A percentile compares a stretch with the other conserved stretches of the same genome.
These are phyloP conservation scores for Ambrosia artemisiifolia DNA, from an alignment of 129 eudicot genomes.

Conservation along the genomic window DNA sequence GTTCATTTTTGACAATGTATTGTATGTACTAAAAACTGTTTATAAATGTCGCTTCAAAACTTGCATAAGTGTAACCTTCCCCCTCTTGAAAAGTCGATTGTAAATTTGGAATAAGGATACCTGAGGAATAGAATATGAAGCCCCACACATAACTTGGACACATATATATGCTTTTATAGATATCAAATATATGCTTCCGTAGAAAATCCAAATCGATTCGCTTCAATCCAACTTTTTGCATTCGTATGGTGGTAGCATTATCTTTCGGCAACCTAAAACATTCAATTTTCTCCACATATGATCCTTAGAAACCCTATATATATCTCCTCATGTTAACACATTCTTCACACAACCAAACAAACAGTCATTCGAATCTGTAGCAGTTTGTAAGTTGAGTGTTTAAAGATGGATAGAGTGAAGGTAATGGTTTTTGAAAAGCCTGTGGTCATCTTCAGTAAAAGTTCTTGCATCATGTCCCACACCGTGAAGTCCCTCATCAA, in stretches of 20 bases:
- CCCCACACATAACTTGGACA: conserved; percentile 1
- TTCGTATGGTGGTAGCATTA: neutral
- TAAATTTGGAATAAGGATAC: neutral
- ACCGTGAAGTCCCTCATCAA: conserved; percentile 51
- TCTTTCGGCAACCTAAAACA: conserved; percentile 11
- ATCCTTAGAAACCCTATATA: conserved; percentile 18
- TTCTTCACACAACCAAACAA: neutral
- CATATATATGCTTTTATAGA: neutral
- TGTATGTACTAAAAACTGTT: neutral
- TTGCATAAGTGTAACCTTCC: neutral
- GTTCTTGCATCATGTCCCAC: conserved; percentile 59
- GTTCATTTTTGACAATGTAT: neutral
- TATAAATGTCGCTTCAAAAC: neutral
- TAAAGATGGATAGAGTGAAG: conserved; percentile 53
- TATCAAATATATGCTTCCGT: conserved; percentile 5
- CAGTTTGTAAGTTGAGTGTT: neutral
- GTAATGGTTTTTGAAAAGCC: conserved; percentile 63
- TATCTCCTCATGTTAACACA: neutral
- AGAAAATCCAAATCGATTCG: conserved; percentile 8
- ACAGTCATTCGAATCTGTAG: neutral
- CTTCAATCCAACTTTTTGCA: neutral
- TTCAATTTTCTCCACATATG: conserved; percentile 20
- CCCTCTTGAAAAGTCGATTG: conserved; percentile 1
- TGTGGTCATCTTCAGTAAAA: conserved; percentile 78
- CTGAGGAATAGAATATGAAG: conserved; percentile 7